Conservation (phyloP, 139 green algal genomes). For the Yamagishiella unicocca region DNA sequence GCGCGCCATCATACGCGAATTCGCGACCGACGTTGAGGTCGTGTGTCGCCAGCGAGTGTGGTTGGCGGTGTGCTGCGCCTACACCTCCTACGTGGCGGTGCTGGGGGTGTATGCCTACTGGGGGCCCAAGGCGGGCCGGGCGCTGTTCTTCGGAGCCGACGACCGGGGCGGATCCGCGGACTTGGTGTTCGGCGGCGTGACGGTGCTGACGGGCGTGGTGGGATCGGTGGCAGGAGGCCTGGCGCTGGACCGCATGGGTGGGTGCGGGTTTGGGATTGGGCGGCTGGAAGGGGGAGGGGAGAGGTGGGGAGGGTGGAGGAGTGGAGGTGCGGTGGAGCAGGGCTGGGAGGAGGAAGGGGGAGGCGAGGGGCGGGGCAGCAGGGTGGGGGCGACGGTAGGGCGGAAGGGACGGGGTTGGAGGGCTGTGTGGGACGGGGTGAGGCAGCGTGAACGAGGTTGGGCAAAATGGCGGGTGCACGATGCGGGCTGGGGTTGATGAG, state of each 20-base stretch:
- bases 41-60: constrained; percentile 72
- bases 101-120: constrained; percentile 82
- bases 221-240: constrained; percentile 85
- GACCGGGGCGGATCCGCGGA: constrained; percentile 73
- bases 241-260: constrained; percentile 81
- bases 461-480: too few species aligned
- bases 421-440: too few species aligned
- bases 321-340: neutral
- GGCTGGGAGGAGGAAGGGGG: too few species aligned
- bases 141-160: constrained; percentile 56
- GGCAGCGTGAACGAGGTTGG: too few species aligned
- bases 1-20: constrained; percentile 29
- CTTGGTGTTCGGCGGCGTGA: constrained; percentile 90
- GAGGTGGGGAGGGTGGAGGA: neutral
- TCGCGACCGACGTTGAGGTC: constrained; percentile 54
- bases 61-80: constrained; percentile 50
- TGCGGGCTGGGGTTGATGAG: too few species aligned
- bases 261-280: neutral
- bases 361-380: too few species aligned
- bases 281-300: neutral
- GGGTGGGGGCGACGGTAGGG: too few species aligned
- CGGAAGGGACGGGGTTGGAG: too few species aligned
- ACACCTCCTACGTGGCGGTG: constrained; percentile 84
- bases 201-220: constrained; percentile 85
- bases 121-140: constrained; percentile 62